Conservation (phyloP, 441 rosid species). For the Eutrema salsugineum region DNA sequence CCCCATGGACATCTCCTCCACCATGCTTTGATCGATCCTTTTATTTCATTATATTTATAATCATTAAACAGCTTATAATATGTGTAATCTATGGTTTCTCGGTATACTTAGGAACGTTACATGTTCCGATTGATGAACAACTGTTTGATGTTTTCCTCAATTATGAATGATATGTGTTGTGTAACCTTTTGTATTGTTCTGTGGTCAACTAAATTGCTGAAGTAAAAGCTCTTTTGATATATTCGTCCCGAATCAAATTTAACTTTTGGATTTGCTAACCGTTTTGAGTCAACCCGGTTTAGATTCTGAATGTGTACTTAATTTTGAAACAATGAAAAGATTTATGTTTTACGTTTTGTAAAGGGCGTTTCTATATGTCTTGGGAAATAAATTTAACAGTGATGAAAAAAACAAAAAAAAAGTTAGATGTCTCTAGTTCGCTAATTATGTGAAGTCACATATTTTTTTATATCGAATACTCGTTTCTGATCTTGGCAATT, state of each 20-base stretch:
- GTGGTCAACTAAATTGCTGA: not conserved
- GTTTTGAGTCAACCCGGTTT: not conserved
- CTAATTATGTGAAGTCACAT: no score
- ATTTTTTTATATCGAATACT: no score
- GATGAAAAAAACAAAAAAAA: no score
- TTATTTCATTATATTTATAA: slow-evolving; percentile 19
- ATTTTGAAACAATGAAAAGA: not conserved
- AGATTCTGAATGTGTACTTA: not conserved
- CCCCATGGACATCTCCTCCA: slow-evolving; percentile 72
- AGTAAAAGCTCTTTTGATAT: not conserved
- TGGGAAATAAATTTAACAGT: no score
- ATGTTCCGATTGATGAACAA: slow-evolving; percentile 25
- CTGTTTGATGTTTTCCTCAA: not conserved
- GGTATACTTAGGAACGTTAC: slow-evolving; percentile 17
- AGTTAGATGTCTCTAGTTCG: no score
- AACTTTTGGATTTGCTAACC: no score
- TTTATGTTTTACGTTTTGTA: no score
- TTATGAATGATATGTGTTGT: slow-evolving; percentile 16
- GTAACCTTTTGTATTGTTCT: slow-evolving; percentile 7
- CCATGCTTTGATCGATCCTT: slow-evolving; percentile 44
- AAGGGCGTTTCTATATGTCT: no score
- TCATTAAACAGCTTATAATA: slow-evolving; percentile 17
- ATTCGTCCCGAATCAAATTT: not conserved
- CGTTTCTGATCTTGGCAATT: no score
- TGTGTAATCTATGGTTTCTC: slow-evolving; percentile 25